These are phyloP conservation scores for Dryas drummondii DNA, from an alignment of 306 rosid species.

Conservation along the genomic window DNA sequence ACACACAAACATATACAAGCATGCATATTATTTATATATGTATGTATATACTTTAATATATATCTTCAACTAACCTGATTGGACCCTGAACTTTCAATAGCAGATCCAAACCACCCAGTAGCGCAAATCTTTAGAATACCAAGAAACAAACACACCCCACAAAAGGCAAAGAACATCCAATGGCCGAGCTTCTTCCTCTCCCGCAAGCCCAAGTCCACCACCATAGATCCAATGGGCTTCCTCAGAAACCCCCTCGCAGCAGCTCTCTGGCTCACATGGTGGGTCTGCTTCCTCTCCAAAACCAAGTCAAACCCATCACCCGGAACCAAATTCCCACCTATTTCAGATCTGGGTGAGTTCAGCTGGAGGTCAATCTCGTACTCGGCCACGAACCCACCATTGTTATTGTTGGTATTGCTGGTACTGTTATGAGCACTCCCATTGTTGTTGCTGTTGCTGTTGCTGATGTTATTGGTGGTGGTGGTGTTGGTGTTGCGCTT, in stretches of 20 bases:
- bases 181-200: constrained; percentile 79
- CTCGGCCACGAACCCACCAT: constrained; percentile 21
- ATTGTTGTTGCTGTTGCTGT: constrained; percentile 3
- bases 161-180: constrained; percentile 82
- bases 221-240: constrained; percentile 58
- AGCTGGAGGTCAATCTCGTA: constrained; percentile 65
- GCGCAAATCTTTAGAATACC: constrained; percentile 89
- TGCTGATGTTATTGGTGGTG: neutral
- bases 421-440: constrained; percentile 1
- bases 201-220: constrained; percentile 65
- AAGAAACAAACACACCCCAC: constrained; percentile 80
- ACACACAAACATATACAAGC: neutral
- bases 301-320: constrained; percentile 51
- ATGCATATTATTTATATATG: neutral
- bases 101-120: constrained; percentile 97
- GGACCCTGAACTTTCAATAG: constrained; percentile 58
- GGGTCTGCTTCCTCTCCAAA: constrained; percentile 49
- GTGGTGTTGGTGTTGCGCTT: constrained; percentile 49
- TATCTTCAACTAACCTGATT: constrained; percentile 44
- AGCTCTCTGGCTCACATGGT: constrained; percentile 54
- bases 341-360: constrained; percentile 76
- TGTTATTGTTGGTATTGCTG: constrained; percentile 12
- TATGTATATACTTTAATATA: neutral
- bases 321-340: constrained; percentile 27
- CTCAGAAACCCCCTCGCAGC: constrained; percentile 44